Evolutionary conservation across 331 rosid species (phyloP), one percentile per base, ranked within the genome.

Genomic region (Quercus lobata): DNA sequence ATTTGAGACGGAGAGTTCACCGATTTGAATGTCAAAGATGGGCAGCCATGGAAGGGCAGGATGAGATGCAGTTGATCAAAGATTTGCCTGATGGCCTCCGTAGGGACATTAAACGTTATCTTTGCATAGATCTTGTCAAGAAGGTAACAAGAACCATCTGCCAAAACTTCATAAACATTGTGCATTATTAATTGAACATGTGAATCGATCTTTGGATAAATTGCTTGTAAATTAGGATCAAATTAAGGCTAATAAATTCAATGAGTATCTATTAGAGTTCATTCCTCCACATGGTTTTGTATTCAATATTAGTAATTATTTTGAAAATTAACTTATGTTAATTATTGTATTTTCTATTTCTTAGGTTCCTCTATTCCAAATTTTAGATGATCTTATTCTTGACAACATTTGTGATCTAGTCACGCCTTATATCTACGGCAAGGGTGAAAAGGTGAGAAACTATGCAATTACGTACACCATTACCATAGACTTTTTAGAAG

Each of bases 31-130:
- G 83, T 62, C 90, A 86, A 56, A 82, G 85, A 77, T 86, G 88
- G 90, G 80, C 84, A 25, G 65, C 87, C 79, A 74, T 88, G 82
- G 92, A 84, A 5, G 92, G 92, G 25, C 87, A 84, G 55, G 90
- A 88, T 61, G 88, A 86, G 65, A 79, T 86, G 88, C 87, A 86
- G 29, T 35, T 88, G 63, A 77, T 88, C 79, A 74, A 78, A 69
- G 90, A 86, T 66, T 88, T 88, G 75, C 90, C 92, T 4, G 90
- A 88, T 55, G 92, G 90, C 35, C 85, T 88, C 29, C 79, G 92
- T 25, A 61, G 92, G 29, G 92, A 88, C 75, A 88, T 88, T 62
- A 88, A 88, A 35, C 88, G 90, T 57, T 80, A 79, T 68, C 81
- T 88, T 21, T 86, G 90, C 65, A 77, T 86, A 25, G 92, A 88